Percentiles rank a stretch among this genome's conserved stretches.
Evolutionary conservation across 495 filamentous ascomycete species (phyloP).

Genomic region (Penicillium angulare): DNA sequence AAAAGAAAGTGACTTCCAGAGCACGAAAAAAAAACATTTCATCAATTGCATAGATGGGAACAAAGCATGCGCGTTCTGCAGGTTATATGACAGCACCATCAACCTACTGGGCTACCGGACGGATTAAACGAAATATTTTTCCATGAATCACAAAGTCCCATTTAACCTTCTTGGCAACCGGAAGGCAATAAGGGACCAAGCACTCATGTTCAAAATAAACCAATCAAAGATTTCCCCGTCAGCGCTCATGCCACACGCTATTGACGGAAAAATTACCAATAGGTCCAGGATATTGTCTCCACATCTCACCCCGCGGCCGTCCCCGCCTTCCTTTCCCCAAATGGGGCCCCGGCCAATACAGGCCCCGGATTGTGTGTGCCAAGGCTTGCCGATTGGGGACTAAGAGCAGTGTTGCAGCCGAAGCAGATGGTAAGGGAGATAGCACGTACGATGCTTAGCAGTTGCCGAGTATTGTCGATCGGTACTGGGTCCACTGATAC

Average conservation of each 20-base stretch:
- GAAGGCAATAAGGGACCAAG: background rate
- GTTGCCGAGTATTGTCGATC: background rate
- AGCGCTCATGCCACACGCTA: background rate
- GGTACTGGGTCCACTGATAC: background rate
- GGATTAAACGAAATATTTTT: background rate
- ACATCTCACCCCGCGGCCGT: conserved; percentile 5
- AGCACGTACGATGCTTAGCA: background rate
- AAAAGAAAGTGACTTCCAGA: background rate
- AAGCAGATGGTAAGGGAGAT: too few species aligned
- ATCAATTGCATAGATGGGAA: too few species aligned
- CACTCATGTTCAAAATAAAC: too few species aligned
- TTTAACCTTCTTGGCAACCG: conserved; percentile 3
- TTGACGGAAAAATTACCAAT: conserved; percentile 18
- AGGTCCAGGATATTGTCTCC: background rate
- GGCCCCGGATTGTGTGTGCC: conserved; percentile 6
- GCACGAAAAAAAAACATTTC: too few species aligned
- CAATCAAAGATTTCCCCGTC: too few species aligned
- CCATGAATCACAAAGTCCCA: conserved; percentile 12
- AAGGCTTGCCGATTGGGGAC: background rate
- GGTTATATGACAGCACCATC: background rate
- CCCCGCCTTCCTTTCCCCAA: conserved; percentile 22
- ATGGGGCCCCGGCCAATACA: conserved; percentile 8
- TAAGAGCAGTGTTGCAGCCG: too few species aligned
- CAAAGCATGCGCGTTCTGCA: background rate
- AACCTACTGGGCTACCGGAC: background rate